Evolutionary conservation across 257 asterid species (phyloP), one percentile per base, ranked within the genome.

Genomic region (Craterostigma plantagineum): DNA sequence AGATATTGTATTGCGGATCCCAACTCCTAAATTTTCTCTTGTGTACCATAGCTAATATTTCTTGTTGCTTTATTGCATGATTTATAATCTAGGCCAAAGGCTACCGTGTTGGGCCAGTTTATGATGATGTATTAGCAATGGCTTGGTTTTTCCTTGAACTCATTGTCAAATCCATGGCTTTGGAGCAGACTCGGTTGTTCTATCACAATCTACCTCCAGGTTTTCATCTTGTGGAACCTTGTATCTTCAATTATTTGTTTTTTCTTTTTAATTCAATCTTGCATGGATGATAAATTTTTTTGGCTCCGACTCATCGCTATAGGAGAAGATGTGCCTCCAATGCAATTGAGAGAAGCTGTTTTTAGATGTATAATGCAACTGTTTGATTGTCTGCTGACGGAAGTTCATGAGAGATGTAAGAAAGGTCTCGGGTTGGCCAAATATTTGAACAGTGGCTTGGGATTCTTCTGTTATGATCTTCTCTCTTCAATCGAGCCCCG

Each of bases 141-240:
- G 95, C 95, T 58, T 90, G 98, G 95, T 83, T 90, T 71, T 90
- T 90, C 58, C 98, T 90, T 47, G 98, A 90, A 61, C 73, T 90
- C 57, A 74, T 90, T 51, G 92, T 90, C 74, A 90, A 90, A 62
- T 90, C 98, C 51, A 79, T 90, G 86, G 86, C 98, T 52, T 62
- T 90, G 60, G 98, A 90, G 83, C 98, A 83, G 75, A 65, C 90
- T 56, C 83, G 93, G 52, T 63, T 77, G 70, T 82, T 74, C 71
- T 79, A 72, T 62, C 83, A 82, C 71, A 77, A 69, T 63, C 69
- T 90, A 54, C 93, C 95, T 38, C 65, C 77, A 44, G 98, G 98
- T 90, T 67, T 60, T 50, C 58, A 35, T 49, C 44, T 27, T n/a
- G 56, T 14, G 9, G 17, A 40, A 8, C 16, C 16, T 16, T 9